Conservation (phyloP, 805 yeast genomes). For the Sugiyamaella americana region DNA sequence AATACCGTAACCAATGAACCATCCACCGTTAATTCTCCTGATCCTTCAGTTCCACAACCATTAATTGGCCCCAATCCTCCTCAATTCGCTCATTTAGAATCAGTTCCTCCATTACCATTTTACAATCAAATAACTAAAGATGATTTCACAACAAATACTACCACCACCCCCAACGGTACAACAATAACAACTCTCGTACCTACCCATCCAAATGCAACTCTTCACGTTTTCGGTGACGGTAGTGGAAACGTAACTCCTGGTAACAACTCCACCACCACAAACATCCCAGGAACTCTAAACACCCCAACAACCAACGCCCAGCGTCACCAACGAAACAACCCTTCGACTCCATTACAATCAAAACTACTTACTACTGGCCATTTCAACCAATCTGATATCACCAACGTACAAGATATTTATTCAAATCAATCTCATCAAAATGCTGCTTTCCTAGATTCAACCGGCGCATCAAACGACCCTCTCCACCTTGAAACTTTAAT, state of each 20-base stretch:
- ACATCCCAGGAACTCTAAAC: constrained; percentile 1
- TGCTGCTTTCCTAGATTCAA: constrained; percentile 17
- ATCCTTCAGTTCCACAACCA: constrained; percentile 16
- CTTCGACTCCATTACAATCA: neutral
- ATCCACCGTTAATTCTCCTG: constrained; percentile 12
- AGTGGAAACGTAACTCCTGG: constrained; percentile 1
- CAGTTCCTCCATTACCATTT: constrained; percentile 73
- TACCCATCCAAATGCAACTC: constrained; percentile 28
- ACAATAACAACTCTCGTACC: constrained; percentile 86
- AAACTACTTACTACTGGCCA: too few species aligned
- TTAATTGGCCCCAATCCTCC: constrained; percentile 24
- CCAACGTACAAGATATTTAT: neutral
- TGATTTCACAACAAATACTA: constrained; percentile 76
- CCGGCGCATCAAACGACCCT: constrained; percentile 25
- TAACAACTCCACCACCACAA: neutral
- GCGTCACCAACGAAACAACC: neutral
- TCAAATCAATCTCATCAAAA: neutral
- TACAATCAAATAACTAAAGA: constrained; percentile 87
- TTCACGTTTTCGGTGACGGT: constrained; percentile 7
- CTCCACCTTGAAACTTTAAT: constrained; percentile 28
- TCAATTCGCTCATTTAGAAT: constrained; percentile 25
- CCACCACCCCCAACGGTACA: constrained; percentile 89
- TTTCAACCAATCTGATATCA: neutral
- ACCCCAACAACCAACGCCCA: neutral
- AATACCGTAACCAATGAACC: neutral